phyloP scores from a whole-genome alignment of 805 yeast species.

The Candida stauntonica region DNA sequence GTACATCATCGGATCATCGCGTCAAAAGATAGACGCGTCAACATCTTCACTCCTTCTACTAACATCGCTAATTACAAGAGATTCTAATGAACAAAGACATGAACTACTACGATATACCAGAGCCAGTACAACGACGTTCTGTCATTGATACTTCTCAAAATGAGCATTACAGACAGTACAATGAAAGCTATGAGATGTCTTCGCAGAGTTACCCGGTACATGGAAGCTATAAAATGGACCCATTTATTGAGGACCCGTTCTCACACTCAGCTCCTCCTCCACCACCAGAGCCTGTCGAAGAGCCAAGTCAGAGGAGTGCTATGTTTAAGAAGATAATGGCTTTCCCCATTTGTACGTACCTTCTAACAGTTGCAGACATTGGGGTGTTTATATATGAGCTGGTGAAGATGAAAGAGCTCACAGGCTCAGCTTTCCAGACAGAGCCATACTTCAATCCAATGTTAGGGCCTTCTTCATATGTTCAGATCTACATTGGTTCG shows the following conservation, averaged over 20 bases:
- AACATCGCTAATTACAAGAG: too few species aligned
- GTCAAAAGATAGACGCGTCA: too few species aligned
- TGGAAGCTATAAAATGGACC: neutral
- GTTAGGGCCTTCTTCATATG: constrained; percentile 70
- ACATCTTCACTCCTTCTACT: too few species aligned
- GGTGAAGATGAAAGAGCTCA: constrained; percentile 48
- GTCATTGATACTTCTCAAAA: neutral
- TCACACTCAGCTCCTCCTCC: neutral
- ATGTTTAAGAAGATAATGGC: neutral
- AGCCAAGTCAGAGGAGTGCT: neutral
- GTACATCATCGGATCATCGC: too few species aligned
- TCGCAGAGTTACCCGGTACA: neutral
- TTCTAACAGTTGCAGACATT: constrained; percentile 40
- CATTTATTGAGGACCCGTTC: neutral
- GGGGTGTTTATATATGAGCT: constrained; percentile 60
- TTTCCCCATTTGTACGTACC: constrained; percentile 17
- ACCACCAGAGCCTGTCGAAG: neutral
- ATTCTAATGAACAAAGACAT: too few species aligned
- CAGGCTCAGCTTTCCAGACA: constrained; percentile 64
- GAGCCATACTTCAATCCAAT: constrained; percentile 73
- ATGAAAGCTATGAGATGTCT: neutral
- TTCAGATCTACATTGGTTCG: constrained; percentile 66
- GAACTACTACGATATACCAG: neutral
- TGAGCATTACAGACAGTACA: too few species aligned
- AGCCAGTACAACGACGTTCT: neutral